phyloP scores from a whole-genome alignment of 768 basidiomycete genomes.

The Chalciporus pseudorubinellus region DNA sequence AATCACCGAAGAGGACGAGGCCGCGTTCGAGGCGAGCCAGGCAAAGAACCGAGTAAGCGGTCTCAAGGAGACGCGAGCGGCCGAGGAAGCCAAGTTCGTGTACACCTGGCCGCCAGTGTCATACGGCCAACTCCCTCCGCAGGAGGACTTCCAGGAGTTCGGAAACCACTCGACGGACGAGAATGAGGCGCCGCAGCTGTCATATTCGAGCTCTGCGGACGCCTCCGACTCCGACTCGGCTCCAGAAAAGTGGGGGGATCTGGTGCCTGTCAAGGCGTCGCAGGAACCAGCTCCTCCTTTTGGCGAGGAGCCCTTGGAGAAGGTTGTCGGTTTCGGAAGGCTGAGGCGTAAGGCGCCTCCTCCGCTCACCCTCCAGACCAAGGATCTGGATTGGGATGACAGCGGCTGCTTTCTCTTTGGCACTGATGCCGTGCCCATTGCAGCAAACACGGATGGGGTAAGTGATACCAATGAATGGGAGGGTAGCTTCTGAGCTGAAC shows the following conservation, averaged over 20 bases:
- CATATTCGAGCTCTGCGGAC: constrained; percentile 13
- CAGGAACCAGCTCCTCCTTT: neutral
- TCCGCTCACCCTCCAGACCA: neutral
- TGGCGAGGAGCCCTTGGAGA: neutral
- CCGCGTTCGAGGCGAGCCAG: constrained; percentile 10
- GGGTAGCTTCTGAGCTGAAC: neutral
- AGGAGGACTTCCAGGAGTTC: neutral
- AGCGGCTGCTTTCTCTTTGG: neutral
- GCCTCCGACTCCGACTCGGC: constrained; percentile 8
- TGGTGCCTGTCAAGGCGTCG: neutral
- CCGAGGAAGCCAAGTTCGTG: constrained; percentile 6
- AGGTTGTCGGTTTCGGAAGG: constrained; percentile 5
- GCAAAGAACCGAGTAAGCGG: neutral
- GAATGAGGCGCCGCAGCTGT: constrained; percentile 5
- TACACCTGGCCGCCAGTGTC: constrained; percentile 28
- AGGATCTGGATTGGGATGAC: neutral
- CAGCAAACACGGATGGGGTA: constrained; percentile 1
- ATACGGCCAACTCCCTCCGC: neutral
- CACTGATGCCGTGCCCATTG: neutral
- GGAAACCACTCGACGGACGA: neutral
- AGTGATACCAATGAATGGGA: neutral
- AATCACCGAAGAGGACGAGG: constrained; percentile 29
- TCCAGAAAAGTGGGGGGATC: neutral
- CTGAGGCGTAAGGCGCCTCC: constrained; percentile 5
- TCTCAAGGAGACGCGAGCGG: neutral